Evolutionary conservation across 2,329 filamentous ascomycete species (phyloP), one percentile per base, ranked within the genome.

Genomic region (Colletotrichum gloeosporioides): DNA sequence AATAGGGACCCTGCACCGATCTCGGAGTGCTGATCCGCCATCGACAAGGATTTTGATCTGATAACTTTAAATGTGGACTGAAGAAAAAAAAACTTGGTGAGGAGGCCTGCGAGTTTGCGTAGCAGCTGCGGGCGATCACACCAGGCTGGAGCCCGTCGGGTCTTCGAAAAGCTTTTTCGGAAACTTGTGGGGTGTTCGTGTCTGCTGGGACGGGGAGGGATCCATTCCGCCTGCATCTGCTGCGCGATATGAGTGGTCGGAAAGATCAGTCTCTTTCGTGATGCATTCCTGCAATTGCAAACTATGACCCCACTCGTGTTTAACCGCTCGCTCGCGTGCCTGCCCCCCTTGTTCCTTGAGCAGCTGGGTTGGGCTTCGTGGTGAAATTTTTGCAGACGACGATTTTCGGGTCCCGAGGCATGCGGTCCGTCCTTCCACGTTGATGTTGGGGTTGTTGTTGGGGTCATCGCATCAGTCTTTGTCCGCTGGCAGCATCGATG

Each of bases 31-130:
- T n/a, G 71, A 66, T 74, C 59, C 70, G 61, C 61, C 61, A 27
- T 16, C 66, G 71, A 49, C 70, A 76, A 65, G 74, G 74, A 62
- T 74, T 65, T 74, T 65, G 39, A 76, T 76, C 74, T 76, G 74
- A 76, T 76, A 76, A 73, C 59, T 59, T 59, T 57, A 44, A 59
- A 44, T 53, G 63, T 59, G 70, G 36, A 39, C n/a, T 73, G 63
- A 69, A 73, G 63, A 76, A 73, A 73, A 57, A 39, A 62, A 62
- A 62, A 16, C 18, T 36, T 34, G 29, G 73, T 29, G 53, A 67
- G 31, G 53, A 25, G 55, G 59, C 25, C 32, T 59, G 53, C 29
- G 44, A 16, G 25, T 53, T 64, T 64, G 66, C 66, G 71, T 65
- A 67, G 69, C 62, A 29, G 39, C 63, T 67, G 70, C 32, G 71